A percentile compares a stretch with the other conserved stretches of the same genome.
Conservation (phyloP, 257 asterid species). For the Petrea volubilis region DNA sequence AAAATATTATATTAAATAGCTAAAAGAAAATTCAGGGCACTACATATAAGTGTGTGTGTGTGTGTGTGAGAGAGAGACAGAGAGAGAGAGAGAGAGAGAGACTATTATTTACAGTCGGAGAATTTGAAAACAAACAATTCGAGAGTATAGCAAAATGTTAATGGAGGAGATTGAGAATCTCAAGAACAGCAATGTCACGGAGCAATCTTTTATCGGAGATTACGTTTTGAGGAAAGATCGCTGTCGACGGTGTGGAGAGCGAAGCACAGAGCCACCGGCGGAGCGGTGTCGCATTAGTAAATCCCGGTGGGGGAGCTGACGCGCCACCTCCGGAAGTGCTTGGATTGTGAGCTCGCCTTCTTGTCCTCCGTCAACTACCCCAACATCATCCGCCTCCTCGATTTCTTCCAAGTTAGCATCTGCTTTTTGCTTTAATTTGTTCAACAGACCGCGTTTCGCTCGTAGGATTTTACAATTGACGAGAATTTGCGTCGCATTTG, state of each 20-base stretch:
- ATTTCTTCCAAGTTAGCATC: conserved; percentile 40
- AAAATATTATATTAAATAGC: too few species aligned
- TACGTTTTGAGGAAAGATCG: conserved; percentile 39
- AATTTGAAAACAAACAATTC: too few species aligned
- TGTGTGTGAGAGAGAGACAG: too few species aligned
- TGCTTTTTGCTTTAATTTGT: not conserved
- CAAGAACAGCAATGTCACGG: not conserved
- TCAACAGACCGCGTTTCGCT: not conserved
- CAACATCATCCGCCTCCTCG: conserved; percentile 54
- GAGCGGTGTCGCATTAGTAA: conserved; percentile 46
- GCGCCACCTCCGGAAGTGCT: conserved; percentile 42
- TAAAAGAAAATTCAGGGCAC: too few species aligned
- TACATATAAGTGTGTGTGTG: too few species aligned
- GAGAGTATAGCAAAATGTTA: too few species aligned
- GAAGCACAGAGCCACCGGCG: conserved; percentile 40
- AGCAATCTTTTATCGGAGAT: conserved; percentile 25
- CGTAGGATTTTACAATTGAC: not conserved
- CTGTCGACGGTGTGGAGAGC: conserved; percentile 51
- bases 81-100: too few species aligned
- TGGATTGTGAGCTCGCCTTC: conserved; percentile 53
- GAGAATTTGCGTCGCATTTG: not conserved
- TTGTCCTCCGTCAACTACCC: conserved; percentile 59
- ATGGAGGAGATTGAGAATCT: not conserved
- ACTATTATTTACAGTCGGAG: too few species aligned
- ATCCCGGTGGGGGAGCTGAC: conserved; percentile 40